Conservation (phyloP, 257 asterid genomes). For the Cinchona pubescens region DNA sequence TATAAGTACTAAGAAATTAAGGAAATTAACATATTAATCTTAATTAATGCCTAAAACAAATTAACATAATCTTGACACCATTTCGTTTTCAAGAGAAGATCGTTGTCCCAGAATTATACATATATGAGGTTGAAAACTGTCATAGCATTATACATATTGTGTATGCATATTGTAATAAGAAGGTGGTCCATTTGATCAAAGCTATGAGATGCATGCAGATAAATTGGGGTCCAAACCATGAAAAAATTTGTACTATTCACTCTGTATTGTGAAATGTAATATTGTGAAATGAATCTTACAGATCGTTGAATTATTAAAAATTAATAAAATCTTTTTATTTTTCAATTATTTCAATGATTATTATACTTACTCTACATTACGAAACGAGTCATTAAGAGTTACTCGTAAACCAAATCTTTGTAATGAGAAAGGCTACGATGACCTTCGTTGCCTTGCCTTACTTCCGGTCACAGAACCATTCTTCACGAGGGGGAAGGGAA, state of each 20-base stretch:
- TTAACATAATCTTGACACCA: background rate
- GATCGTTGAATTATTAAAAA: too few species aligned
- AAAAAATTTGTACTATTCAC: too few species aligned
- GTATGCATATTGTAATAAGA: background rate
- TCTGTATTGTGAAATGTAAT: too few species aligned
- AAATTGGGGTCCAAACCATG: constrained; percentile 11
- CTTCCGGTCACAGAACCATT: constrained; percentile 31
- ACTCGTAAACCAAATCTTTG: constrained; percentile 32
- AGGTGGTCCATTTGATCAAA: background rate
- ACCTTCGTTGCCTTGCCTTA: constrained; percentile 46
- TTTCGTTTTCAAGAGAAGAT: background rate
- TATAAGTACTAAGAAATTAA: too few species aligned
- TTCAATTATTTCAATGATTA: too few species aligned
- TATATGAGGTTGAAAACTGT: background rate
- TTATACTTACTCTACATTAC: too few species aligned
- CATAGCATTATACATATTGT: background rate
- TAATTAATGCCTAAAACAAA: too few species aligned
- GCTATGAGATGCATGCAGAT: background rate
- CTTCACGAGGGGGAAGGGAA: constrained; percentile 26
- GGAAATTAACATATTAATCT: too few species aligned
- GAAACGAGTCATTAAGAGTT: too few species aligned
- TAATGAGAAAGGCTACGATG: constrained; percentile 32
- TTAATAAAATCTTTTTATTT: too few species aligned
- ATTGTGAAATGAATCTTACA: too few species aligned
- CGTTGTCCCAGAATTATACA: too few species aligned